phyloP scores from a whole-genome alignment of 2,329 filamentous ascomycete genomes.

The Dactylellina drechsleri region DNA sequence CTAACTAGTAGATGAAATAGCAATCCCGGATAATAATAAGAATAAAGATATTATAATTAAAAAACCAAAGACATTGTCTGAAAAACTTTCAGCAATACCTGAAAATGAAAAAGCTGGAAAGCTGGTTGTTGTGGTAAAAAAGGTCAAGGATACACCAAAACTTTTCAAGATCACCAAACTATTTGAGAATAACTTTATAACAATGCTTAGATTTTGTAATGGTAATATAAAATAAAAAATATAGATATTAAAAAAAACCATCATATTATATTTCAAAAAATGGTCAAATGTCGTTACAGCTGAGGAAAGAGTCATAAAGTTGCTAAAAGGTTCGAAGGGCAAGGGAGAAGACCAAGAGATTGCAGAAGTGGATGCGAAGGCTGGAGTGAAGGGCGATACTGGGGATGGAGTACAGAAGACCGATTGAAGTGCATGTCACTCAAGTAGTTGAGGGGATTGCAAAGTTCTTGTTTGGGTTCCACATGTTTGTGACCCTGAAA shows the following conservation, averaged over 20 bases:
- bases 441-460: too few relatives aligned
- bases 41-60: slow-evolving; percentile 26
- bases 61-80: slow-evolving; percentile 22
- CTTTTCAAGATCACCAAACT: slow-evolving; percentile 34
- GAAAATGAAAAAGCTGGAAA: slow-evolving; percentile 43
- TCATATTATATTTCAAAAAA: slow-evolving; percentile 32
- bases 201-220: slow-evolving; percentile 37
- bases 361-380: slow-evolving; percentile 31
- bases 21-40: slow-evolving; percentile 12
- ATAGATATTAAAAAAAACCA: too few relatives aligned
- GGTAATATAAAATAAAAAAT: slow-evolving; percentile 36
- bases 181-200: slow-evolving; percentile 27
- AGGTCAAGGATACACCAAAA: slow-evolving; percentile 21
- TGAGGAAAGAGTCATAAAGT: slow-evolving; percentile 31
- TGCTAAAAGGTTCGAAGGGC: slow-evolving; percentile 20
- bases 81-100: slow-evolving; percentile 34
- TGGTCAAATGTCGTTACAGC: slow-evolving; percentile 49
- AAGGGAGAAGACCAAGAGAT: slow-evolving; percentile 42
- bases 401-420: too few relatives aligned
- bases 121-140: slow-evolving; percentile 29
- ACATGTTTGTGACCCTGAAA: too few relatives aligned
- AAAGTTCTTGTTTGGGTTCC: too few relatives aligned
- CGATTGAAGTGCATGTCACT: too few relatives aligned
- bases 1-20: slow-evolving; percentile 35
- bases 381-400: slow-evolving; percentile 31